Conservation (phyloP, 805 yeast species). For the Candida ficus region DNA sequence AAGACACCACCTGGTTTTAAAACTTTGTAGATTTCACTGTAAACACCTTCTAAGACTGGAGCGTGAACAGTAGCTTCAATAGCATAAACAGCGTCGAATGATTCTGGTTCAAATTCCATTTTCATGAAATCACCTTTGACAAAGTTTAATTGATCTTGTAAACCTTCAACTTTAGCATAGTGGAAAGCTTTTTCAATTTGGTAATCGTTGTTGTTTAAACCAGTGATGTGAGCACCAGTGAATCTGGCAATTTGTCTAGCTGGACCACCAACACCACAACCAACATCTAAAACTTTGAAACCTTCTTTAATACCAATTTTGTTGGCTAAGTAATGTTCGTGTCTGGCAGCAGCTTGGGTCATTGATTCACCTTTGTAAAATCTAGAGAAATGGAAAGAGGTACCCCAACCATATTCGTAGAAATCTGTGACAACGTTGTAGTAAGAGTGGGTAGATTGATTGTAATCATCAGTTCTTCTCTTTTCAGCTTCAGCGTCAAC, state of each 20-base stretch:
- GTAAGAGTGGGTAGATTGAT: conserved; percentile 88
- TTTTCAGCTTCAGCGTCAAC: conserved; percentile 68
- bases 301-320: conserved; percentile 75
- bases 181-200: conserved; percentile 87
- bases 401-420: conserved; percentile 99
- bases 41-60: conserved; percentile 93
- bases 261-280: conserved; percentile 99
- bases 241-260: conserved; percentile 93
- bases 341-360: conserved; percentile 92
- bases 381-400: conserved; percentile 95
- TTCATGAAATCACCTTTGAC: conserved; percentile 99
- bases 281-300: conserved; percentile 92
- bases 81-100: conserved; percentile 96
- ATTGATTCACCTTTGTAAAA: conserved; percentile 92
- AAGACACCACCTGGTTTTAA: conserved; percentile 97
- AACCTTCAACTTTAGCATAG: conserved; percentile 61
- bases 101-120: conserved; percentile 87
- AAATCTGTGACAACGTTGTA: conserved; percentile 96
- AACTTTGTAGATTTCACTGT: conserved; percentile 88
- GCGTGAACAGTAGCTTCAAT: conserved; percentile 99
- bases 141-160: conserved; percentile 71
- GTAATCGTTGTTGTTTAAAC: conserved; percentile 95
- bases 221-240: conserved; percentile 81
- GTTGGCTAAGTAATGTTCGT: conserved; percentile 90
- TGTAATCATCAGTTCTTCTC: conserved; percentile 75